phyloP scores from a whole-genome alignment of 1,284 basidiomycete species.

The Fistulinella staudtii region DNA sequence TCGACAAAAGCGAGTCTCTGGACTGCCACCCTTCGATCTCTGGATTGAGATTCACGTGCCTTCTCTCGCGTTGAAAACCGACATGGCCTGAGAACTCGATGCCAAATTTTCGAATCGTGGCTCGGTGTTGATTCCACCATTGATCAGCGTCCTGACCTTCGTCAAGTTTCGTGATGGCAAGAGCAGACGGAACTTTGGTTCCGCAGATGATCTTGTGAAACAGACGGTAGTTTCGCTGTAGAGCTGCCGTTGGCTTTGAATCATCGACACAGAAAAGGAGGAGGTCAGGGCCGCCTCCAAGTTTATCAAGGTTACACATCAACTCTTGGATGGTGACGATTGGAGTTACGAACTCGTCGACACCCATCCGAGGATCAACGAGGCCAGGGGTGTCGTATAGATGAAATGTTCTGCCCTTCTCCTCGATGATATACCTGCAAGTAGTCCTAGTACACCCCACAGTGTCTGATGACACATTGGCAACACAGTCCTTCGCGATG shows the following conservation, averaged over 20 bases:
- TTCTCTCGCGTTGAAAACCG: slow-evolving; percentile 25
- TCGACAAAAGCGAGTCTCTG: slow-evolving; percentile 18
- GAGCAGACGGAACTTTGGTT: slow-evolving; percentile 20
- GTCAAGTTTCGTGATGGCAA: slow-evolving; percentile 27
- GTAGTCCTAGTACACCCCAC: slow-evolving; percentile 18
- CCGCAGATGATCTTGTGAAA: slow-evolving; percentile 27
- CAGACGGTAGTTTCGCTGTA: slow-evolving; percentile 27
- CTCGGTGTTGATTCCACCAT: slow-evolving; percentile 33
- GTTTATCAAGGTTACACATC: slow-evolving; percentile 26
- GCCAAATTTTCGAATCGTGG: slow-evolving; percentile 25
- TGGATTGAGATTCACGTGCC: not conserved
- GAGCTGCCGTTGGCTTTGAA: slow-evolving; percentile 30
- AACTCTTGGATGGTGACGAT: slow-evolving; percentile 31
- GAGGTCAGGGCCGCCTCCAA: slow-evolving; percentile 31
- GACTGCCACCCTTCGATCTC: slow-evolving; percentile 5
- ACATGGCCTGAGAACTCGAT: slow-evolving; percentile 31
- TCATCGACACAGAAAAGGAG: slow-evolving; percentile 37
- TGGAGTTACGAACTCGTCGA: slow-evolving; percentile 26
- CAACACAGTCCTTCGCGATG: slow-evolving; percentile 12
- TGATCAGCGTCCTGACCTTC: slow-evolving; percentile 23
- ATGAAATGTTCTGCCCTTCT: slow-evolving; percentile 16
- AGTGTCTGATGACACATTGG: slow-evolving; percentile 22
- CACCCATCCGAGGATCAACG: slow-evolving; percentile 32
- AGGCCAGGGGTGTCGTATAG: slow-evolving; percentile 42
- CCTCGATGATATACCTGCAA: slow-evolving; percentile 15